Percentiles rank a stretch among this genome's conserved stretches.
Evolutionary conservation across 495 filamentous ascomycete species (phyloP).

Genomic region (Aspergillus wentii): DNA sequence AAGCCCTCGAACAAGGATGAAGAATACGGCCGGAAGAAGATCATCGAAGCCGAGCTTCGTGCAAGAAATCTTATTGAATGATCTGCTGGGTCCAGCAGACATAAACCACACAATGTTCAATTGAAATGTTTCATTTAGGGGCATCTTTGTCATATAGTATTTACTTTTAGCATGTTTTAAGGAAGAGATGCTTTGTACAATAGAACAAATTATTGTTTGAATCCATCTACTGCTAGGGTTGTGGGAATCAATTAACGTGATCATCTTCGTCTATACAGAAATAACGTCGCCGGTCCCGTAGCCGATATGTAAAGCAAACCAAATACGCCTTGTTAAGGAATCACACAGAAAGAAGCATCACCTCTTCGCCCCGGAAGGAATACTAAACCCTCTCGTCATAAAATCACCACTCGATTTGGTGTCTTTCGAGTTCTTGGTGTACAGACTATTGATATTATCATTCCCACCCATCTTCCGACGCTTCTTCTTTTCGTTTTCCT

Average conservation of each 20-base stretch:
- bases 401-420: slow-evolving; percentile 57
- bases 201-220: not conserved
- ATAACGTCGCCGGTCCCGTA: slow-evolving; percentile 6
- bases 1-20: slow-evolving; percentile 67
- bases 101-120: no score
- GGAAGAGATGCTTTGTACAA: not conserved
- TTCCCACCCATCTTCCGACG: slow-evolving; percentile 63
- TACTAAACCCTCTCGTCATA: slow-evolving; percentile 71
- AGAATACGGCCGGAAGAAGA: slow-evolving; percentile 76
- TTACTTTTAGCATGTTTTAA: slow-evolving; percentile 8
- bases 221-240: not conserved
- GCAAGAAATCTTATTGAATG: slow-evolving; percentile 46
- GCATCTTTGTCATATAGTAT: slow-evolving; percentile 23
- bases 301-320: slow-evolving; percentile 2
- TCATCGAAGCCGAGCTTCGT: slow-evolving; percentile 69
- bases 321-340: slow-evolving; percentile 2
- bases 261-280: not conserved
- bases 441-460: slow-evolving; percentile 67
- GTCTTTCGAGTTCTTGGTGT: slow-evolving; percentile 49
- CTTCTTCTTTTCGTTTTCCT: slow-evolving; percentile 79
- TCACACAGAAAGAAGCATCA: slow-evolving; percentile 7
- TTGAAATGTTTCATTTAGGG: slow-evolving; percentile 12
- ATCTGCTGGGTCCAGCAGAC: no score
- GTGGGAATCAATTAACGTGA: no score
- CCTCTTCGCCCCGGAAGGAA: slow-evolving; percentile 42